phyloP scores from a whole-genome alignment of 768 basidiomycete genomes.

The Trametes punicea region DNA sequence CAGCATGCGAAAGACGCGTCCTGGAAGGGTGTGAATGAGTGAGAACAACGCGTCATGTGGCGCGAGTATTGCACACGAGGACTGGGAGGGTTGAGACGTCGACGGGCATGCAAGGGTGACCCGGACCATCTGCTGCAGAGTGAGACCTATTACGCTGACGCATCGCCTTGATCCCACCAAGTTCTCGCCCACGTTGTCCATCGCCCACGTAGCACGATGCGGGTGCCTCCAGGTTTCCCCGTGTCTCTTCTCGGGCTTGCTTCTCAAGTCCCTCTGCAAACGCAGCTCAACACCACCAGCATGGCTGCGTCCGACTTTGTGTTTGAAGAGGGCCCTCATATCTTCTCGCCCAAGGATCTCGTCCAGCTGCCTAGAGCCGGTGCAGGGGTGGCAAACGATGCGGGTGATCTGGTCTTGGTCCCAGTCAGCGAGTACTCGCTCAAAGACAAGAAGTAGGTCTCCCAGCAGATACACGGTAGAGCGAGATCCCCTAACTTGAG shows the following conservation, averaged over 20 bases:
- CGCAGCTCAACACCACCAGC: slow-evolving; percentile 8
- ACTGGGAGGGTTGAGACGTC: background rate
- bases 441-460: slow-evolving; percentile 65
- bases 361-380: slow-evolving; percentile 68
- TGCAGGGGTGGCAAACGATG: slow-evolving; percentile 58
- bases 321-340: slow-evolving; percentile 54
- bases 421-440: slow-evolving; percentile 68
- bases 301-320: slow-evolving; percentile 40
- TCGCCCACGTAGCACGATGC: slow-evolving; percentile 37
- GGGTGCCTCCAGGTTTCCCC: slow-evolving; percentile 39
- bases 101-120: background rate
- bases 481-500: background rate
- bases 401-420: slow-evolving; percentile 66
- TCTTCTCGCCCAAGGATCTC: slow-evolving; percentile 71
- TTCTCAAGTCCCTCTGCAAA: slow-evolving; percentile 48
- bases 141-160: background rate
- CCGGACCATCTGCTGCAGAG: background rate
- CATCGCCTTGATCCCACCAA: background rate
- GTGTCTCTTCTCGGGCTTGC: slow-evolving; percentile 52
- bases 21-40: background rate
- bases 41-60: slow-evolving; percentile 7
- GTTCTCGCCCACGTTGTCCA: slow-evolving; percentile 8
- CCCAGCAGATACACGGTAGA: background rate
- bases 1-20: background rate
- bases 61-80: background rate